Base-by-base conservation (phyloP, 768 basidiomycete species). In the Asterophora lycoperdoides region DNA sequence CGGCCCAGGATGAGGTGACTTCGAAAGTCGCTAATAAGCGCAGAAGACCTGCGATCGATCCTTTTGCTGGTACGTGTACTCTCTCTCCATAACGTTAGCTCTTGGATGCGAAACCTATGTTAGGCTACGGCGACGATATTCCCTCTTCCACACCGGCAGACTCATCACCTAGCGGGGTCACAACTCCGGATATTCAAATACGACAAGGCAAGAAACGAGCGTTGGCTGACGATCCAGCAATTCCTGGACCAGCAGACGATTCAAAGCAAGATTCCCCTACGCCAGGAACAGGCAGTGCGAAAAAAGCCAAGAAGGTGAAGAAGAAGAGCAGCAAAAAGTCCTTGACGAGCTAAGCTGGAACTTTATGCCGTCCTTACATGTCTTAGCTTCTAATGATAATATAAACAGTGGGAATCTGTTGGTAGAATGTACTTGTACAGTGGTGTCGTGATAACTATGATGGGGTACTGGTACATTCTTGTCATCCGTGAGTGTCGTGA, bases 41-140 rank as follows among this genome's bases (percentile, higher is more conserved):
- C 26, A 74, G 76, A 61, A 72, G 83, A 56, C 72, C 75, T 23
- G 66, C 64, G 0, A 59, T 84, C 23, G 86, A 88, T 64, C 81
- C 83, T 5, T 89, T 88, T 56, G 76, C 81, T 49, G 85, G 87
- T 82, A 57, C 8, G 46, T 18, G 41, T 4, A 29, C 15, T 46
- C 48, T 4, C 15, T 23, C 32, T 4, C n/a, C 14, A 4, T 8
- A n/a, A 17, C 13, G 40, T 45, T 41, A 38, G 40, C 17, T 30
- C 29, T 32, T 37, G 15, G 28, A 8, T 41, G 44, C 17, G 40
- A 8, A 44, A 38, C 8, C 23, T 13, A 28, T 43, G 11, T 20
- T 48, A 73, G 74, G 71, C 5, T 70, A 70, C 42, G 68, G 65
- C 18, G 71, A 72, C 36, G 65, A 66, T 10, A 37, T 46, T 29